Percentiles rank a stretch among this genome's conserved stretches.
phyloP scores from a whole-genome alignment of 2,329 filamentous ascomycete species.

The Claviceps digitariae region DNA sequence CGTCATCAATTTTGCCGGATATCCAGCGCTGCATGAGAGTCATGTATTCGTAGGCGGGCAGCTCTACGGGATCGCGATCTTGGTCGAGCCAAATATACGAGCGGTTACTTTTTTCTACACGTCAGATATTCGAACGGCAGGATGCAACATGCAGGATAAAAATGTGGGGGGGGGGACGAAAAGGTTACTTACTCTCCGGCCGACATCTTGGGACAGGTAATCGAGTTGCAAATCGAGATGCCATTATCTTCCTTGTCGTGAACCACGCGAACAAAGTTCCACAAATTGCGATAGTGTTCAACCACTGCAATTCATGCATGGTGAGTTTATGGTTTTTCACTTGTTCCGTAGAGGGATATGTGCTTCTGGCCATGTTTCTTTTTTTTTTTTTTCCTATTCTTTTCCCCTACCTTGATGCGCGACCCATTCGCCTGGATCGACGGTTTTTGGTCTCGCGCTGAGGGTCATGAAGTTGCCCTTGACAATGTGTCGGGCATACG shows the following conservation, averaged over 20 bases:
- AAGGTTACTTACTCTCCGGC: constrained; percentile 54
- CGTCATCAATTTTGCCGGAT: constrained; percentile 78
- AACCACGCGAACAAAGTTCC: constrained; percentile 79
- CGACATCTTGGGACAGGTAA: constrained; percentile 81
- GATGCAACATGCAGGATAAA: background rate
- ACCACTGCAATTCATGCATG: constrained; percentile 45
- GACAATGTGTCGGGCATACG: constrained; percentile 73
- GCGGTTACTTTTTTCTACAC: constrained; percentile 46
- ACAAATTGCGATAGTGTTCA: constrained; percentile 80
- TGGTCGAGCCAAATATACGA: constrained; percentile 89
- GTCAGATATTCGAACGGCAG: background rate
- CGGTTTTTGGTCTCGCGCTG: constrained; percentile 85
- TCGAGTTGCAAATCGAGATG: constrained; percentile 67
- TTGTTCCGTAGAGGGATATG: too few relatives aligned
- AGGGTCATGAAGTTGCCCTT: constrained; percentile 96
- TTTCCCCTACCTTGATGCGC: constrained; percentile 68
- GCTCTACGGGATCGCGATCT: constrained; percentile 61
- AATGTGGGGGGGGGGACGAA: background rate
- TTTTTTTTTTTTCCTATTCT: too few relatives aligned
- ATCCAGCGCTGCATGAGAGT: constrained; percentile 91
- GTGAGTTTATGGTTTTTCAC: background rate
- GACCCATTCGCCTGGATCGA: constrained; percentile 90
- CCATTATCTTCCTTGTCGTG: constrained; percentile 74
- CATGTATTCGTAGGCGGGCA: constrained; percentile 81
- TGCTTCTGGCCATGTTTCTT: background rate